Evolutionary conservation across 768 basidiomycete species (phyloP).

Genomic region (Thelephora ganbajun): DNA sequence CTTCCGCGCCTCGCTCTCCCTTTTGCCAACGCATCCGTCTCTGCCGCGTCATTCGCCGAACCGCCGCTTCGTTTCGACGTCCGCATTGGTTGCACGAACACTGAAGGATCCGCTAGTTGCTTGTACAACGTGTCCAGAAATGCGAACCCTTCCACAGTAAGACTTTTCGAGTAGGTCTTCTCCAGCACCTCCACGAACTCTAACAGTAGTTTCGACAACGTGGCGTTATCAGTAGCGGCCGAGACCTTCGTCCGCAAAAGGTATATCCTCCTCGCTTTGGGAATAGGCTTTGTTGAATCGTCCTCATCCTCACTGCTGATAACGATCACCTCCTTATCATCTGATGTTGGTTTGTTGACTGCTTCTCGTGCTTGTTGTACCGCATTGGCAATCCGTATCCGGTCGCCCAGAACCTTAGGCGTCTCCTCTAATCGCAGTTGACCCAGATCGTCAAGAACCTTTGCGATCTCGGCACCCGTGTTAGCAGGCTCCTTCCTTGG

Average conservation of each 20-base stretch:
- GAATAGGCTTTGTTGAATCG: constrained; percentile 16
- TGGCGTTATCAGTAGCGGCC: constrained; percentile 36
- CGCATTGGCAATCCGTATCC: constrained; percentile 26
- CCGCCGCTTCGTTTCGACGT: constrained; percentile 16
- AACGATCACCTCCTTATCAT: constrained; percentile 25
- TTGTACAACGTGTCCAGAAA: constrained; percentile 61
- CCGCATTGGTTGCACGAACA: constrained; percentile 42
- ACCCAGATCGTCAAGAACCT: constrained; percentile 42
- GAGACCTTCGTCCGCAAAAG: constrained; percentile 29
- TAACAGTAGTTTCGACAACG: constrained; percentile 37
- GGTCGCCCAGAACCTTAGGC: constrained; percentile 32
- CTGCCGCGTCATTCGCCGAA: constrained; percentile 24
- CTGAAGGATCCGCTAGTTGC: constrained; percentile 56
- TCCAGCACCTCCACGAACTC: constrained; percentile 54
- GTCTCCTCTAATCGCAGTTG: constrained; percentile 39
- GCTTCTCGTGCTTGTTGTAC: constrained; percentile 11
- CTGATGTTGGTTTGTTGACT: not conserved
- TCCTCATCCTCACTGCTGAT: constrained; percentile 26
- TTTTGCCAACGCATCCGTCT: constrained; percentile 20
- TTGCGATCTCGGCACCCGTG: constrained; percentile 32
- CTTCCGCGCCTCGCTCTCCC: constrained; percentile 44
- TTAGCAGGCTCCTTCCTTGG: constrained; percentile 7
- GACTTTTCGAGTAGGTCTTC: constrained; percentile 46
- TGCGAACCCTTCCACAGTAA: constrained; percentile 57
- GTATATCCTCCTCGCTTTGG: constrained; percentile 41